Evolutionary conservation across 805 yeast genomes (phyloP).

Genomic region (Saccharomycopsis synnaedendra): DNA sequence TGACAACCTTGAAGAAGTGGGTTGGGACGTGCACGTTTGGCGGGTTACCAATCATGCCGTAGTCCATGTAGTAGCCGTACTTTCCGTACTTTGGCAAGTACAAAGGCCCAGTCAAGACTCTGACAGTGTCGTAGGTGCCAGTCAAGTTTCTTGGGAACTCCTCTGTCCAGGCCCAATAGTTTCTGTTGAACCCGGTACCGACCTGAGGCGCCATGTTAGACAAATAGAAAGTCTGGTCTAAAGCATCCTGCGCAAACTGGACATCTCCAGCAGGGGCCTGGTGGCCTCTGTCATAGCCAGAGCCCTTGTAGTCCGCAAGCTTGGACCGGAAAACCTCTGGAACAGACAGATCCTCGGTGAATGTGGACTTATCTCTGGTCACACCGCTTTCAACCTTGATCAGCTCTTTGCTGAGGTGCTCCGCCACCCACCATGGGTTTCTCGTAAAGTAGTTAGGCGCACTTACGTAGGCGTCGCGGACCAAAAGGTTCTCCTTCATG

Average conservation of each 20-base stretch:
- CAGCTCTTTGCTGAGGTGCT: constrained; percentile 12
- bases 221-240: constrained; percentile 50
- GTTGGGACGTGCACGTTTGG: constrained; percentile 32
- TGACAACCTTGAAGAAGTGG: constrained; percentile 13
- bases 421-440: constrained; percentile 45
- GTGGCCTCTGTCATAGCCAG: constrained; percentile 57
- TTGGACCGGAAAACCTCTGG: constrained; percentile 21
- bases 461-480: constrained; percentile 51
- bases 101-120: constrained; percentile 72
- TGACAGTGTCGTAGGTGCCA: constrained; percentile 44
- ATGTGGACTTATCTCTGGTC: constrained; percentile 8
- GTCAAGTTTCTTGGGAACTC: constrained; percentile 61
- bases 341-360: constrained; percentile 7
- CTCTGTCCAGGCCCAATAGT: constrained; percentile 74
- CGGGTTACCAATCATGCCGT: constrained; percentile 62
- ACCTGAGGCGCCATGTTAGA: constrained; percentile 57
- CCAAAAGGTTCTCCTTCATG: constrained; percentile 43
- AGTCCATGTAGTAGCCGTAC: constrained; percentile 42
- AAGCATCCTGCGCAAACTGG: constrained; percentile 42
- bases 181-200: constrained; percentile 49
- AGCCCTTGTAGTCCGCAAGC: constrained; percentile 44
- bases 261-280: constrained; percentile 61
- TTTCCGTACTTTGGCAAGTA: constrained; percentile 52
- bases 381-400: constrained; percentile 5
- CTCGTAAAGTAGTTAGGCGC: constrained; percentile 59